Base-by-base conservation (phyloP, 257 asterid genomes). In the Nicotiana sylvestris region DNA sequence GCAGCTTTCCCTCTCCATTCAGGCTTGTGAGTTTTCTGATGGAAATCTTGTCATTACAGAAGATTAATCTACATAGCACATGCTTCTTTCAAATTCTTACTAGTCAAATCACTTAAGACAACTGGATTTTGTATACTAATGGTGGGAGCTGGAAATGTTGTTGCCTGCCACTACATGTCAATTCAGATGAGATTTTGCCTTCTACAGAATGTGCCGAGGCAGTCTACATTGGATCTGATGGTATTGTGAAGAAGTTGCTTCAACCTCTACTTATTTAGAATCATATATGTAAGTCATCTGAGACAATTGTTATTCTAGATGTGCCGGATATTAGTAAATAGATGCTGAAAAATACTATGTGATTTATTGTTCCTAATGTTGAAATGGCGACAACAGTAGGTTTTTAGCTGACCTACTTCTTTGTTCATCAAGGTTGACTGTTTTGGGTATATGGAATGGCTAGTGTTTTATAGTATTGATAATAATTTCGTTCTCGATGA, bases 1-100 rank as follows among this genome's bases (percentile, higher is more conserved):
- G 89, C 97, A 96, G 92, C 98, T 96, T 53, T 93, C 92, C 76
- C 90, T 94, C 80, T 55, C 43, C 49, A 90, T 96, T 79, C 90
- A 88, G 85, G 80, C 87, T 25, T 94, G 98, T 66, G 95, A 92
- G 76, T 91, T 94, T 82, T 85, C 90, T 4, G 99, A 96, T 87
- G 99, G 99, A 2, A 93, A 90, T 81, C 90, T 96, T 72, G 85
- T 88, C 82, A 88, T 92, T 55, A 61, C 78, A 69, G 89, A 87
- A 83, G 97, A 91, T 89, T 80, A 84, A 86, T 82, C 80, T 83
- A 12, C 46, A 85, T 68, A 53, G 85, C 83, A 64, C 64, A 49
- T 81, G 53, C 65, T 64, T 66, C 66, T 81, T 67, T 53, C 64
- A 58, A 81, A 3, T 49, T 66, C 66, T 57, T 51, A 51, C 72